A percentile compares a stretch with the other conserved stretches of the same genome.
phyloP scores from a whole-genome alignment of 1,284 basidiomycete genomes.

The Pulveroboletus ridleyi region DNA sequence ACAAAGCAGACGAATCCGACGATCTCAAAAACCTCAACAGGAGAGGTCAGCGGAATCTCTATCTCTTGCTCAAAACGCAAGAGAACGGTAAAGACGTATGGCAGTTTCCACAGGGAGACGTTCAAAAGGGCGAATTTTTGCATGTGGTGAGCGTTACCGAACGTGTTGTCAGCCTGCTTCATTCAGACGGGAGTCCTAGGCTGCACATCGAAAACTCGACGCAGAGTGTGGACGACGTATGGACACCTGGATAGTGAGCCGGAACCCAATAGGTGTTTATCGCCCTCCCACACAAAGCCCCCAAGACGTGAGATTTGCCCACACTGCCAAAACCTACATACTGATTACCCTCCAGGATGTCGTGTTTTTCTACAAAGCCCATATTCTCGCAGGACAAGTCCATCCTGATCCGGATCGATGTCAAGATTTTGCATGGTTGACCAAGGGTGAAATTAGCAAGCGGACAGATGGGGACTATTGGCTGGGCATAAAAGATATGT shows the following conservation, averaged over 20 bases:
- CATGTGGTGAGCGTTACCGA: conserved; percentile 59
- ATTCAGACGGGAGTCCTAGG: conserved; percentile 45
- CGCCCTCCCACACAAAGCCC: conserved; percentile 47
- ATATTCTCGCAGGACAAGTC: conserved; percentile 83
- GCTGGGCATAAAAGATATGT: conserved; percentile 78
- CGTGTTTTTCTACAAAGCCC: conserved; percentile 84
- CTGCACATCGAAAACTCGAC: conserved; percentile 70
- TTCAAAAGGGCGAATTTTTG: conserved; percentile 69
- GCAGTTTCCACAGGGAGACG: conserved; percentile 81
- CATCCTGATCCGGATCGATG: conserved; percentile 57
- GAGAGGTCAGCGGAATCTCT: conserved; percentile 85
- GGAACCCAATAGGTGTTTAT: conserved; percentile 76
- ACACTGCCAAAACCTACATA: neutral
- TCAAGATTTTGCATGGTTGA: conserved; percentile 88
- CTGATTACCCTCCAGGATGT: conserved; percentile 44
- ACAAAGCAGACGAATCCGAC: conserved; percentile 64
- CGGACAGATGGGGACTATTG: conserved; percentile 75
- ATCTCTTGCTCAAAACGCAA: conserved; percentile 73
- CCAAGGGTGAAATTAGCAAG: conserved; percentile 83
- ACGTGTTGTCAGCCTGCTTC: neutral
- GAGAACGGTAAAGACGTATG: conserved; percentile 63
- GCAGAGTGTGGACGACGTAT: conserved; percentile 75
- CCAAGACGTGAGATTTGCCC: conserved; percentile 41
- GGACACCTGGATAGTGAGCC: conserved; percentile 85
- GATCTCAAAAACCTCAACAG: conserved; percentile 84